A percentile compares a stretch with the other conserved stretches of the same genome.
Evolutionary conservation across 768 basidiomycete genomes (phyloP).

Genomic region (Royoungia palumana): DNA sequence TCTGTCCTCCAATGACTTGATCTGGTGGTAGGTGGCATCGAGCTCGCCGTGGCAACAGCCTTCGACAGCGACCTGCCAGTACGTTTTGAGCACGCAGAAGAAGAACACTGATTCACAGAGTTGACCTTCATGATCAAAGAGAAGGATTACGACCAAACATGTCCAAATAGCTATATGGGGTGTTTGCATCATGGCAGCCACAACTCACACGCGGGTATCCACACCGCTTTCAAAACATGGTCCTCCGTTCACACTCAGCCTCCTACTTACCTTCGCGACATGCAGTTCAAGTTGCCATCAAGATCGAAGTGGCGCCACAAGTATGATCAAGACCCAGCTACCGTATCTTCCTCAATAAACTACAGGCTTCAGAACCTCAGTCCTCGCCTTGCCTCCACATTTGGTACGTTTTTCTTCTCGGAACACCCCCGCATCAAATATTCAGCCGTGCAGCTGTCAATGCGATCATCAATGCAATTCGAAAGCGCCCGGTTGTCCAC

Average conservation of each 20-base stretch:
- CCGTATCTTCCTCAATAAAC: conserved; percentile 25
- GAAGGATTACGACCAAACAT: too few species aligned
- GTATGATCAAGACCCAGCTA: conserved; percentile 29
- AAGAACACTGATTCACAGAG: neutral
- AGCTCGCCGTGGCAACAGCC: conserved; percentile 95
- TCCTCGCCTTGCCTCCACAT: conserved; percentile 27
- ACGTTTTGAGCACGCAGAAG: conserved; percentile 4
- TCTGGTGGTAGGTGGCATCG: conserved; percentile 78
- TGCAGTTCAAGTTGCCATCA: conserved; percentile 23
- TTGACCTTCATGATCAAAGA: conserved; percentile 24
- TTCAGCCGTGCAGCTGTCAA: conserved; percentile 42
- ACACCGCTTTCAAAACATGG: conserved; percentile 4
- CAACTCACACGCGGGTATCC: conserved; percentile 13
- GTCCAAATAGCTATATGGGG: too few species aligned
- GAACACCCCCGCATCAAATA: neutral
- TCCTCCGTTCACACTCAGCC: neutral
- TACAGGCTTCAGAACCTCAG: conserved; percentile 25
- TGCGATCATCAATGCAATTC: conserved; percentile 46
- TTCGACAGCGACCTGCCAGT: conserved; percentile 73
- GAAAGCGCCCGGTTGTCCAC: conserved; percentile 44
- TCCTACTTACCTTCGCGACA: conserved; percentile 4
- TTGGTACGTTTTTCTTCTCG: conserved; percentile 16
- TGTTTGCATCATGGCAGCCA: too few species aligned
- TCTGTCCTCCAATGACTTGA: conserved; percentile 56
- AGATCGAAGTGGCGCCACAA: conserved; percentile 23